Conservation (phyloP, 2,329 filamentous ascomycete species). For the Arthroderma sp. region DNA sequence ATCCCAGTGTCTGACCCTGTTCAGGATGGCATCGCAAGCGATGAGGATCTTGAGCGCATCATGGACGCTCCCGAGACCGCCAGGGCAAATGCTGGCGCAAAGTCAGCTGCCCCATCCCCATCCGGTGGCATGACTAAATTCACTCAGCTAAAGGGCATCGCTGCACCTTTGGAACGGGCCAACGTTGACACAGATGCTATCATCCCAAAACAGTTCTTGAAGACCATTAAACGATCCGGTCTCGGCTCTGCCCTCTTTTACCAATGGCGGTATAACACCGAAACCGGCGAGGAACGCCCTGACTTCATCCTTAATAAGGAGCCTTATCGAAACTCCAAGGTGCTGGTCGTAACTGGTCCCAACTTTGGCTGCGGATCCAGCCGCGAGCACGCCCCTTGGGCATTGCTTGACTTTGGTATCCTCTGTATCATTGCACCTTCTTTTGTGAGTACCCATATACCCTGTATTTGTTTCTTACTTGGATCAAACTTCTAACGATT, state of each 20-base stretch:
- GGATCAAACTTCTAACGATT: too few species aligned
- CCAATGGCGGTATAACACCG: constrained; percentile 57
- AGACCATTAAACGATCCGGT: constrained; percentile 96
- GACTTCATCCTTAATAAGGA: constrained; percentile 84
- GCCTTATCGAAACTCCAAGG: constrained; percentile 71
- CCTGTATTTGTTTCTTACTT: too few species aligned
- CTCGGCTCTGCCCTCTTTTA: constrained; percentile 81
- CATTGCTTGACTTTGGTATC: constrained; percentile 91
- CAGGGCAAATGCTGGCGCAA: constrained; percentile 43
- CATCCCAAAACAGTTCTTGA: constrained; percentile 98
- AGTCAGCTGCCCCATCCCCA: constrained; percentile 38
- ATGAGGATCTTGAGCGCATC: constrained; percentile 51
- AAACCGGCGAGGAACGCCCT: constrained; percentile 59
- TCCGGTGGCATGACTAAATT: constrained; percentile 69
- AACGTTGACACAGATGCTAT: constrained; percentile 99
- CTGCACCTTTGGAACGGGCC: constrained; percentile 70
- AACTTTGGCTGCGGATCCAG: constrained; percentile 94
- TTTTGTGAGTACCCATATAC: constrained; percentile 31
- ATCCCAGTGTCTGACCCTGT: constrained; percentile 44
- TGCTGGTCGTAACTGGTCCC: constrained; percentile 76
- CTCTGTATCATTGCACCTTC: constrained; percentile 83
- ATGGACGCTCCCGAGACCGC: constrained; percentile 51
- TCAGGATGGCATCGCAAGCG: constrained; percentile 44
- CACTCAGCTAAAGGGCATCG: constrained; percentile 68
- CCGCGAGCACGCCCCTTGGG: constrained; percentile 94